Percentiles rank a stretch among this genome's conserved stretches.
Evolutionary conservation across 495 filamentous ascomycete species (phyloP).

Genomic region (Penicillium lividum): DNA sequence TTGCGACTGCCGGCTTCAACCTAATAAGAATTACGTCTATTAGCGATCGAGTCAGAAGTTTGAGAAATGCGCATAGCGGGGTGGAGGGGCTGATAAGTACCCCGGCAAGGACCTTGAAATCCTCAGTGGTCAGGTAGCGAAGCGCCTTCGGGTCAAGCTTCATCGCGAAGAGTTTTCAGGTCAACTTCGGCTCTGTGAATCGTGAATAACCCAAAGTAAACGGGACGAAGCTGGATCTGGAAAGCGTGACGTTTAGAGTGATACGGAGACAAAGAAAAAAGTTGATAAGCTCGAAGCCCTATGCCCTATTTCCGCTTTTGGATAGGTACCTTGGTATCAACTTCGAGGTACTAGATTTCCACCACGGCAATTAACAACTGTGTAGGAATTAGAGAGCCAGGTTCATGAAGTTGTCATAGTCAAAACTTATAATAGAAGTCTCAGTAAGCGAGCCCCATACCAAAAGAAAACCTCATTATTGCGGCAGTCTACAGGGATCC

Average conservation of each 20-base stretch:
- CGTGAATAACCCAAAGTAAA: conserved; percentile 8
- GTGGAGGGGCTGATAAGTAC: conserved; percentile 52
- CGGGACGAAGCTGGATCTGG: conserved; percentile 7
- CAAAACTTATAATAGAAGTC: background rate
- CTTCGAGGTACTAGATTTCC: background rate
- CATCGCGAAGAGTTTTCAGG: conserved; percentile 52
- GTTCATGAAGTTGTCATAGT: background rate
- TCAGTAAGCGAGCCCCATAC: background rate
- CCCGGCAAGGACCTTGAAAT: conserved; percentile 93
- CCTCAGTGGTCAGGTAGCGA: conserved; percentile 87
- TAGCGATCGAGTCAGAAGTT: background rate
- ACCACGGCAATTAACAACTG: background rate
- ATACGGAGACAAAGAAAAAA: conserved; percentile 36
- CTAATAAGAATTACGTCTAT: conserved; percentile 41
- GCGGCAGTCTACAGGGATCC: conserved; percentile 14
- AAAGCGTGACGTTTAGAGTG: conserved; percentile 15
- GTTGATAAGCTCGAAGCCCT: conserved; percentile 41
- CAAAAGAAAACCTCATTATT: background rate
- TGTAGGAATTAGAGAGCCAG: background rate
- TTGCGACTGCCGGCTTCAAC: conserved; percentile 92
- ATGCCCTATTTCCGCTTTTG: conserved; percentile 46
- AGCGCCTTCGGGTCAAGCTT: conserved; percentile 90
- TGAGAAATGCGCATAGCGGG: conserved; percentile 12
- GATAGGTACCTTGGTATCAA: conserved; percentile 14
- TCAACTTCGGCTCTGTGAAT: background rate